phyloP scores from a whole-genome alignment of 1,284 basidiomycete species.

The Sanghuangporus weigelae region DNA sequence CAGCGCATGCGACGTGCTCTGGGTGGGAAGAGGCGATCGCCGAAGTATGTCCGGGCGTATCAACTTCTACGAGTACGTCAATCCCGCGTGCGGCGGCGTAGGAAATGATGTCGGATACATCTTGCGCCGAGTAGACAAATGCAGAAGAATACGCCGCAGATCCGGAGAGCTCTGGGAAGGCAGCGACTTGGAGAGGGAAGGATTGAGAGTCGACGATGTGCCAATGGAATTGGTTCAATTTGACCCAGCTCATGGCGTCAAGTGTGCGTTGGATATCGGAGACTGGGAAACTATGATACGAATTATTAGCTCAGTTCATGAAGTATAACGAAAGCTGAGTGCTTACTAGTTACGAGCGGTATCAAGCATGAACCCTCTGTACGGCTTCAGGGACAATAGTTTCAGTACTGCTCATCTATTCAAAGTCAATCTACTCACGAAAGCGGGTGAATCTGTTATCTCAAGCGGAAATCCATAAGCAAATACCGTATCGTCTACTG shows the following conservation, averaged over 20 bases:
- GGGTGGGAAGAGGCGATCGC: conserved; percentile 61
- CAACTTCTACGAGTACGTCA: conserved; percentile 66
- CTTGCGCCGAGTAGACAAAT: conserved; percentile 53
- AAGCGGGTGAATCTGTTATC: conserved; percentile 62
- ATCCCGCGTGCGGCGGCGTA: conserved; percentile 78
- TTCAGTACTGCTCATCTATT: background rate
- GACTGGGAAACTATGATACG: conserved; percentile 52
- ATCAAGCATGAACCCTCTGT: conserved; percentile 80
- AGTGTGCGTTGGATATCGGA: conserved; percentile 67
- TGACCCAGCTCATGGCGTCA: conserved; percentile 84
- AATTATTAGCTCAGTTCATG: background rate
- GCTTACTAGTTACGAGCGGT: conserved; percentile 61
- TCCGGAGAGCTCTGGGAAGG: conserved; percentile 53
- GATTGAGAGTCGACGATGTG: conserved; percentile 73
- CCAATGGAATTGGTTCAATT: conserved; percentile 81
- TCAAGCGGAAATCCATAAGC: conserved; percentile 52
- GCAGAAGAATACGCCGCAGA: conserved; percentile 26
- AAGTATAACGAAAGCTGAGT: background rate
- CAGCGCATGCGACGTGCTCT: conserved; percentile 69
- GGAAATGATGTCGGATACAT: conserved; percentile 58
- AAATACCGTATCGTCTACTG: conserved; percentile 44
- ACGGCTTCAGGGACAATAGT: conserved; percentile 41
- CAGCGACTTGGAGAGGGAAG: conserved; percentile 68
- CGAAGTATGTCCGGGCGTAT: conserved; percentile 79
- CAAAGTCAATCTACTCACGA: conserved; percentile 33